Conservation (phyloP, 768 basidiomycete species). For the Phanerochaete sordida region DNA sequence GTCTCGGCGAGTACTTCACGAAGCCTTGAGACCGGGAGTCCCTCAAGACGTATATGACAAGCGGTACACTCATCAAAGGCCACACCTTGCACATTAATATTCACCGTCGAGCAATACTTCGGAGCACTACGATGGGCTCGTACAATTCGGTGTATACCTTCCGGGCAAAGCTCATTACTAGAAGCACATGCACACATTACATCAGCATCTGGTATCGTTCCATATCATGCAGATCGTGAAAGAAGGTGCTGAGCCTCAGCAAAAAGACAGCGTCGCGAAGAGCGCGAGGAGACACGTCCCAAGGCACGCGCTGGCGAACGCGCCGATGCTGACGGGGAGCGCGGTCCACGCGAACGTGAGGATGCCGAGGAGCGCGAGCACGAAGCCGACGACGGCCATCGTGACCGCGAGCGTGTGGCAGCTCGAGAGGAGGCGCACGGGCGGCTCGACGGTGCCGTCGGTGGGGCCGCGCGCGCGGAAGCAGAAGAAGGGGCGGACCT, state of each 20-base stretch:
- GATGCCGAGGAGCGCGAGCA: constrained; percentile 18
- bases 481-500: constrained; percentile 16
- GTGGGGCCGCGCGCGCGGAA: not conserved
- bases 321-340: constrained; percentile 18
- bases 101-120: too few species aligned
- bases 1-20: too few species aligned
- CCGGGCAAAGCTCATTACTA: too few species aligned
- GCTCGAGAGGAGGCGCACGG: constrained; percentile 18
- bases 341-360: constrained; percentile 22
- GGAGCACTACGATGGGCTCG: too few species aligned
- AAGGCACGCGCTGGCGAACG: constrained; percentile 22
- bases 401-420: constrained; percentile 19
- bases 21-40: too few species aligned
- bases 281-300: constrained; percentile 16
- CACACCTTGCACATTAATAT: too few species aligned
- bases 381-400: constrained; percentile 17
- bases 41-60: too few species aligned
- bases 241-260: not conserved
- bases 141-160: too few species aligned
- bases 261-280: constrained; percentile 6
- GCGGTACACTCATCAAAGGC: too few species aligned
- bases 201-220: not conserved
- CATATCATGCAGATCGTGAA: not conserved
- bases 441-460: constrained; percentile 3
- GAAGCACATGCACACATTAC: too few species aligned